These are phyloP conservation scores for Cajanus cajan DNA, from an alignment of 306 rosid species.

Conservation along the genomic window DNA sequence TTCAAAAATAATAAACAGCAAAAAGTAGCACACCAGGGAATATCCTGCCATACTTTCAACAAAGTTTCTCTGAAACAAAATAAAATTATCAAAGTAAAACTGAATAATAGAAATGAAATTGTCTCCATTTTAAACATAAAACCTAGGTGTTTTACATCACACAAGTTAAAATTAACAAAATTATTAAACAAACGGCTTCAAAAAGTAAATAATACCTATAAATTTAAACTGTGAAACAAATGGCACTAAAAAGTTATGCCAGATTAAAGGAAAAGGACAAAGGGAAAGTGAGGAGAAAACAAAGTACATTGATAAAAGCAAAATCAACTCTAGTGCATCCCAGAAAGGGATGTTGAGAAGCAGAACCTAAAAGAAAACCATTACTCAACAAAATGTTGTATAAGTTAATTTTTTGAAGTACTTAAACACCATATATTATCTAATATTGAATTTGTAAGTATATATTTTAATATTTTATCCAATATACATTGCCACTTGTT, in stretches of 20 bases:
- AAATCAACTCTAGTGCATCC: background rate
- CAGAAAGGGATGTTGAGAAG: background rate
- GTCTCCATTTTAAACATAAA: constrained; percentile 22
- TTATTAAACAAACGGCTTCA: constrained; percentile 7
- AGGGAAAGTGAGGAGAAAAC: background rate
- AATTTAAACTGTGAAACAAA: constrained; percentile 5
- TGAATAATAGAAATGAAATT: constrained; percentile 1
- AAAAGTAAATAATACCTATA: background rate
- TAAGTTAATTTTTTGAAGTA: background rate
- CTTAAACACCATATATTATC: background rate
- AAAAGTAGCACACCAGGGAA: constrained; percentile 94
- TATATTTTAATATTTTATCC: background rate
- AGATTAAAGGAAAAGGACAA: background rate
- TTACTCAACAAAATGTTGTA: background rate
- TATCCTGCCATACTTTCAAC: constrained; percentile 99
- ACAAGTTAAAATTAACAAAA: constrained; percentile 10
- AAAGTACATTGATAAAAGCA: no score
- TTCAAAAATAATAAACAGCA: constrained; percentile 23
- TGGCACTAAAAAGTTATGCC: background rate
- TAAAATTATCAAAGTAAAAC: constrained; percentile 21
- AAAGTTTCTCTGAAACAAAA: constrained; percentile 82
- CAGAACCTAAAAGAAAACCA: background rate
- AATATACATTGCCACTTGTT: background rate
- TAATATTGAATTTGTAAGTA: background rate
- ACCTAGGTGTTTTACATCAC: background rate